Base-by-base conservation (phyloP, 192 early-diverging fungal genomes). In the Backusella westeae region DNA sequence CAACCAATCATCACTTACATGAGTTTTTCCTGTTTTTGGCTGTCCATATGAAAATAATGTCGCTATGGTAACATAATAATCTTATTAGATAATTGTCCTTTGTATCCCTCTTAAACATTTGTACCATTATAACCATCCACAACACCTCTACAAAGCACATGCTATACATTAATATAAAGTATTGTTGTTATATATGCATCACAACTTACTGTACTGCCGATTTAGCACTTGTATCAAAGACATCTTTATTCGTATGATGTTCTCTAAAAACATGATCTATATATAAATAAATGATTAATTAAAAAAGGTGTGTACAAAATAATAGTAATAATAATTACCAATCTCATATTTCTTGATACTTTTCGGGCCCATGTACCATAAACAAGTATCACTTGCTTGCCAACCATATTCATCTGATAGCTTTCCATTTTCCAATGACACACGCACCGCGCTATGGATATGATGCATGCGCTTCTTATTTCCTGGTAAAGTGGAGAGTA, bases 181-280 rank as follows among this genome's bases (percentile, higher is more conserved):
- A 21, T 19, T 59, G 9, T 12, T 10, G 3, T 7, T 44, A 44
- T 44, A 17, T 49, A 49, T n/a, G 5, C 7, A 59, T 26, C 23
- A 12, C 7, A 15, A 68, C 67, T 68, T 36, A 68, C 67, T 68
- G 34, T 7, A 71, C 39, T 26, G 29, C 29, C 4, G 42, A 14
- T 17, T 49, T 44, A 8, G 29, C 70, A 49, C 70, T 44, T 44
- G 70, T 34, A 71, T 71, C 42, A 34, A 29, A 71, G 9, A 71
- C 26, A 14, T 71, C 23, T 19, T 49, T 36, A 71, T 71, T 71
- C 8, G 44, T 49, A 46, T 39, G 6, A 32, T 26, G 10, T 1
- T 39, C 70, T 49, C 70, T 71, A 49, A 71, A 71, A 32, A 71
- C 44, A 71, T 44, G 42, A 71, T 71, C 70, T 71, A 71, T 15